Conservation (phyloP, 305 asterid species). For the Petunia hybrid region DNA sequence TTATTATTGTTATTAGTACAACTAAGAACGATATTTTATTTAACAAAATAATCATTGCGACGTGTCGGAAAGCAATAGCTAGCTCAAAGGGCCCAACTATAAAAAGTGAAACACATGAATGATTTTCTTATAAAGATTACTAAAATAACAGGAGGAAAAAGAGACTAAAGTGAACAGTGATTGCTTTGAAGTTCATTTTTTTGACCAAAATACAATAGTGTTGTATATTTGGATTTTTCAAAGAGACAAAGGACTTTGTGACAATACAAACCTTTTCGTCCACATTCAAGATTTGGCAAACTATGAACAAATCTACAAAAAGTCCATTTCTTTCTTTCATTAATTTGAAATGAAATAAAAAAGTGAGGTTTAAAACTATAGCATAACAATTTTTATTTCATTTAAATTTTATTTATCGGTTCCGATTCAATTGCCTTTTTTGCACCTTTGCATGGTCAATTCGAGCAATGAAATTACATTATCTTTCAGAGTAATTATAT, state of each 20-base stretch:
- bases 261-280: constrained; percentile 24
- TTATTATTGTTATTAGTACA: constrained; percentile 21
- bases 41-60: constrained; percentile 39
- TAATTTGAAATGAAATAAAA: background rate
- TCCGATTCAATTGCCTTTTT: too few relatives aligned
- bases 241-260: constrained; percentile 35
- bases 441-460: too few relatives aligned
- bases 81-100: constrained; percentile 29
- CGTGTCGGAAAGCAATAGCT: constrained; percentile 35
- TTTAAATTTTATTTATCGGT: background rate
- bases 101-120: constrained; percentile 10
- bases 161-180: background rate
- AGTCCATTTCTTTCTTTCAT: constrained; percentile 26
- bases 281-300: constrained; percentile 19
- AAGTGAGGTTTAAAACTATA: background rate
- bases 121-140: background rate
- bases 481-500: too few relatives aligned
- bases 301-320: constrained; percentile 32
- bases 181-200: constrained; percentile 38
- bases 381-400: background rate
- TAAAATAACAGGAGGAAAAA: background rate
- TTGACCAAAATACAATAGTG: constrained; percentile 22
- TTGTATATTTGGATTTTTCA: constrained; percentile 24
- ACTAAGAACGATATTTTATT: constrained; percentile 27
- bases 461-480: too few relatives aligned